Evolutionary conservation across 2,329 filamentous ascomycete species (phyloP).

Genomic region (Dryadomyces sulphureus): DNA sequence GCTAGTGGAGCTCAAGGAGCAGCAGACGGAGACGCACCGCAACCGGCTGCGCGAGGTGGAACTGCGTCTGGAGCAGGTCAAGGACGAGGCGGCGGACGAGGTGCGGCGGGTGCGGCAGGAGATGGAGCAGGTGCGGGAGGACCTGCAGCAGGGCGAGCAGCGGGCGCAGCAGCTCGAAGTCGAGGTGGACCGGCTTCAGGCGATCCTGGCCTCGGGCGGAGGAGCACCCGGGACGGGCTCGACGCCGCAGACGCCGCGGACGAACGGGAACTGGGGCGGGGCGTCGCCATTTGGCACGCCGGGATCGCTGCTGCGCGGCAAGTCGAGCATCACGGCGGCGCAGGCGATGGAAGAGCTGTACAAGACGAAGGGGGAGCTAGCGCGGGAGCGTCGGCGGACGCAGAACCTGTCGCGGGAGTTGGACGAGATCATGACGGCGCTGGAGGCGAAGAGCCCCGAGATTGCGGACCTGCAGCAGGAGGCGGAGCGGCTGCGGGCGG

Average conservation of each 20-base stretch:
- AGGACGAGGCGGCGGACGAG: slow-evolving; percentile 50
- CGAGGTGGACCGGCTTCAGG: slow-evolving; percentile 39
- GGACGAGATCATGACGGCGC: slow-evolving; percentile 70
- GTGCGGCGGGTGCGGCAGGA: slow-evolving; percentile 40
- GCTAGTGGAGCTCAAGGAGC: slow-evolving; percentile 67
- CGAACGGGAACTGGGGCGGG: slow-evolving; percentile 40
- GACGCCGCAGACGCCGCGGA: slow-evolving; percentile 43
- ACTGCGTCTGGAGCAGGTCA: slow-evolving; percentile 43
- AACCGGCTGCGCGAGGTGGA: slow-evolving; percentile 58
- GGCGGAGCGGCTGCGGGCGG: slow-evolving; percentile 62
- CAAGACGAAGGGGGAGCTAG: slow-evolving; percentile 57
- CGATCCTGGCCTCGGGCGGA: slow-evolving; percentile 25
- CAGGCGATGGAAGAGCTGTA: slow-evolving; percentile 51
- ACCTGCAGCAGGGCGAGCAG: slow-evolving; percentile 30
- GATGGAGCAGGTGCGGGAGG: slow-evolving; percentile 37
- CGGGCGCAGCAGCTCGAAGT: slow-evolving; percentile 34
- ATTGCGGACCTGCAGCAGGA: slow-evolving; percentile 75
- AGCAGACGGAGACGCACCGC: slow-evolving; percentile 58
- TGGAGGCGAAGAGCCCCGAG: slow-evolving; percentile 79
- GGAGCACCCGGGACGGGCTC: slow-evolving; percentile 24
- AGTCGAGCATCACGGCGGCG: slow-evolving; percentile 41
- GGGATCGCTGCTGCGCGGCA: slow-evolving; percentile 35
- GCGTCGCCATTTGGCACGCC: slow-evolving; percentile 49
- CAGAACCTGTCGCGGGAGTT: slow-evolving; percentile 62
- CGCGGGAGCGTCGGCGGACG: slow-evolving; percentile 57